phyloP scores from a whole-genome alignment of 148 eudicot species.

The Camellia lanceoleosa region DNA sequence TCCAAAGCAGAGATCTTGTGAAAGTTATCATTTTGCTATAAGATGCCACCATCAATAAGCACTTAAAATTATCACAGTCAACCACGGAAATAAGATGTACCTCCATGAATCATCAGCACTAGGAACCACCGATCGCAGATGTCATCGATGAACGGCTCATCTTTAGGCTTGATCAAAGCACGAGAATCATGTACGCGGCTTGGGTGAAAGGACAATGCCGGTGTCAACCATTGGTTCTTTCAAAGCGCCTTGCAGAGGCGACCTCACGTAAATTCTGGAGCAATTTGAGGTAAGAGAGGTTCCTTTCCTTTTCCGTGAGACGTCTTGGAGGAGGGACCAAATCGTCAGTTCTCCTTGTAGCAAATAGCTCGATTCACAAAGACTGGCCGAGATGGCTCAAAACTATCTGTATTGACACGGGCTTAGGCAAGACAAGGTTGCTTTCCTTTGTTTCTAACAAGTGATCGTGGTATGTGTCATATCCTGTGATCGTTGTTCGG shows the following conservation, averaged over 20 bases:
- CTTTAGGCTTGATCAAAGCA: conserved; percentile 59
- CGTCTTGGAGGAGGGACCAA: conserved; percentile 12
- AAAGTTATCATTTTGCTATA: not conserved
- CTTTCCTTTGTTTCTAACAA: conserved; percentile 59
- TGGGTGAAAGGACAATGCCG: conserved; percentile 22
- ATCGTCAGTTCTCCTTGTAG: conserved; percentile 13
- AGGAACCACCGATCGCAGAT: conserved; percentile 36
- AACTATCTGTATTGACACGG: conserved; percentile 20
- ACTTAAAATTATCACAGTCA: not conserved
- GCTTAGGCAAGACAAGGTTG: conserved; percentile 38
- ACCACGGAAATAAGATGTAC: conserved; percentile 28
- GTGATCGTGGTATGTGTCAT: conserved; percentile 28
- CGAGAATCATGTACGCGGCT: conserved; percentile 19
- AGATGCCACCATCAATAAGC: not conserved
- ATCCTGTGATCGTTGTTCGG: conserved; percentile 21
- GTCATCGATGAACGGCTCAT: conserved; percentile 67
- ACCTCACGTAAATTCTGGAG: conserved; percentile 28
- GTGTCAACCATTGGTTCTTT: conserved; percentile 43
- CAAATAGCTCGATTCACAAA: conserved; percentile 22
- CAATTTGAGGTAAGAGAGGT: conserved; percentile 27
- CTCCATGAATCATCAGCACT: conserved; percentile 61
- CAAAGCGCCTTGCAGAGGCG: conserved; percentile 35
- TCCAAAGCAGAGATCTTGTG: not conserved
- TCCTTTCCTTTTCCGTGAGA: conserved; percentile 58
- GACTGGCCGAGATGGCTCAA: conserved; percentile 13